Evolutionary conservation across 2,329 filamentous ascomycete genomes (phyloP).

Genomic region (Trichoderma gracile): DNA sequence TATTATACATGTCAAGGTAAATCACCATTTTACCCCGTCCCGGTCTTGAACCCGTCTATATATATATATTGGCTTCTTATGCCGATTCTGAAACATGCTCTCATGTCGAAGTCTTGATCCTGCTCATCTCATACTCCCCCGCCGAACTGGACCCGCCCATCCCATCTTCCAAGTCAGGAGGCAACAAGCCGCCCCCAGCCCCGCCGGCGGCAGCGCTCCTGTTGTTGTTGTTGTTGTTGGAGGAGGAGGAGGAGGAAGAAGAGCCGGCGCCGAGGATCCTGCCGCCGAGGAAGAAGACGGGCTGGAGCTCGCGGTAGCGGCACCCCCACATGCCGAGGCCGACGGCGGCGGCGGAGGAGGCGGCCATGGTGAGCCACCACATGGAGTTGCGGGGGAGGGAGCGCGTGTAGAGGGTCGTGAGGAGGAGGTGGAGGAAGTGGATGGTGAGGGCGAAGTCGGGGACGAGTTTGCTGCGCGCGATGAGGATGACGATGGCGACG

Average conservation of each 20-base stretch:
- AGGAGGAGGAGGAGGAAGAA: conserved; percentile 14
- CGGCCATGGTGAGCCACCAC: conserved; percentile 74
- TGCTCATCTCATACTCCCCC: conserved; percentile 67
- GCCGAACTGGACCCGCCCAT: conserved; percentile 39
- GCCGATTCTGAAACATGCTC: not conserved
- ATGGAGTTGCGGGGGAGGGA: conserved; percentile 74
- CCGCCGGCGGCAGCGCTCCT: conserved; percentile 29
- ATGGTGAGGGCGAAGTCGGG: conserved; percentile 92
- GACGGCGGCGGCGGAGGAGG: conserved; percentile 48
- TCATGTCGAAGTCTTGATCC: conserved; percentile 43
- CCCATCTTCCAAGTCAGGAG: conserved; percentile 45
- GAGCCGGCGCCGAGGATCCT: conserved; percentile 36
- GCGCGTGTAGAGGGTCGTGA: conserved; percentile 76
- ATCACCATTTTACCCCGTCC: not conserved
- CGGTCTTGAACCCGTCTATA: not conserved
- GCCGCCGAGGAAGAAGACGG: conserved; percentile 79
- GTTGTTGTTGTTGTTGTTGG: conserved; percentile 10
- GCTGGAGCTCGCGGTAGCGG: conserved; percentile 82
- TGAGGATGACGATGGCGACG: conserved; percentile 77
- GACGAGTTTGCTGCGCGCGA: conserved; percentile 89
- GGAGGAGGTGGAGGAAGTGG: conserved; percentile 76
- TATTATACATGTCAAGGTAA: conserved; percentile 17
- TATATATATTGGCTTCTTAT: not conserved
- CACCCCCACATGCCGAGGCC: conserved; percentile 85
- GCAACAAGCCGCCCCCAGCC: conserved; percentile 28